A percentile compares a stretch with the other conserved stretches of the same genome.
Conservation (phyloP, 345 rosid species). For the Gossypium raimondii region DNA sequence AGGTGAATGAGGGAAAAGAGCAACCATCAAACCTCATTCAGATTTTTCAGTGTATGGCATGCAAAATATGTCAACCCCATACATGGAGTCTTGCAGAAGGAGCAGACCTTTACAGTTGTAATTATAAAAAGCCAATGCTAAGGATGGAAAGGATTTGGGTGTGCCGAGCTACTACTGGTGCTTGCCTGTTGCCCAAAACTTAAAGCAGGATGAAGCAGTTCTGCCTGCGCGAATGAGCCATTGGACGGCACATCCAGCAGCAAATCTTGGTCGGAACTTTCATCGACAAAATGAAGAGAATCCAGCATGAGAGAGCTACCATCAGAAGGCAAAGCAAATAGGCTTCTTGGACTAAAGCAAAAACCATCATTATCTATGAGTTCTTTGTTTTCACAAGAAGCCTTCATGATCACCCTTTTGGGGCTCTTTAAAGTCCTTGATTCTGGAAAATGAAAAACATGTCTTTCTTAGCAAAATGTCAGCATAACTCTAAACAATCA, state of each 20-base stretch:
- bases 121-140: conserved; percentile 24
- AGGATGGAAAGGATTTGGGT: conserved; percentile 40
- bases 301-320: conserved; percentile 57
- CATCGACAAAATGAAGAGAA: conserved; percentile 48
- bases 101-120: conserved; percentile 23
- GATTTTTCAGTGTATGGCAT: conserved; percentile 22
- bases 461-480: conserved; percentile 8
- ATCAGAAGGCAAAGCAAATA: conserved; percentile 64
- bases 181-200: conserved; percentile 55
- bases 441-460: conserved; percentile 37
- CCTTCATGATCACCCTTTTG: conserved; percentile 53
- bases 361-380: conserved; percentile 51
- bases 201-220: conserved; percentile 58
- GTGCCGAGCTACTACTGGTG: conserved; percentile 56
- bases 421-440: conserved; percentile 63
- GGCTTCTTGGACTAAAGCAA: conserved; percentile 72
- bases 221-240: conserved; percentile 86
- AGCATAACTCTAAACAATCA: neutral
- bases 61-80: conserved; percentile 26
- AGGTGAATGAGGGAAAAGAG: conserved; percentile 23
- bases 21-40: conserved; percentile 52
- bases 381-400: conserved; percentile 53
- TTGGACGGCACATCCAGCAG: conserved; percentile 79
- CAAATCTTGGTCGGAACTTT: conserved; percentile 71
- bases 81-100: conserved; percentile 24